Evolutionary conservation across 1,284 basidiomycete species (phyloP), one percentile per base, ranked within the genome.

Genomic region (Marasmius sp.): DNA sequence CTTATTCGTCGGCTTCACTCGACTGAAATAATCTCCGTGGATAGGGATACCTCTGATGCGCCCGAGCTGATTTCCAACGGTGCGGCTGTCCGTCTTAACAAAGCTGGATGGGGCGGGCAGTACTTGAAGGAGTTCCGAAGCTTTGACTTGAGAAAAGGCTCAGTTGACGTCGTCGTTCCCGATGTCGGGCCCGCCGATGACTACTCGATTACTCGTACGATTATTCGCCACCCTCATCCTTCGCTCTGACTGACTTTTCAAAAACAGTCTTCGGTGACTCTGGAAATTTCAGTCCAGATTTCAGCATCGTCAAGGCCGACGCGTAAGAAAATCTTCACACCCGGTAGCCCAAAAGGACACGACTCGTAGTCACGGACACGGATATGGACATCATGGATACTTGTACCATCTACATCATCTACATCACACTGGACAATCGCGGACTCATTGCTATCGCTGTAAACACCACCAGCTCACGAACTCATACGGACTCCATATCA

Each of bases 41-140:
- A 36, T 12, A 63, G 62, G 62, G 59, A 59, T 41, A 60, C 58
- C n/a, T 50, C 58, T 36, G 43, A 63, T 37, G 12, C 48, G 18
- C 62, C 62, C 11, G 45, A 11, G 33, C 38, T 12, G 1, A 58
- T 57, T 10, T 63, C 62, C 12, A 60, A 57, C 22, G 59, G 38
- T 39, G 58, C 51, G 1, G n/a, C 54, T n/a, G 49, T 57, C 9
- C 36, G 38, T 9, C 55, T 63, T 6, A 56, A 57, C 2, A 14
- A 45, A 20, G 36, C 48, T 22, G 16, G 50, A 11, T 36, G 27
- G 14, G 27, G 27, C 20, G 16, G 16, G 8, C 22, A 51, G 50
- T 51, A 51, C 20, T n/a, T 51, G 27, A 51, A 51, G 50, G 27
- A 27, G 8, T 36, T n/a, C 7, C 18, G n/a, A 36, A 51, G 18